Conservation (phyloP, 257 asterid species). For the Forsythia viridissima region DNA sequence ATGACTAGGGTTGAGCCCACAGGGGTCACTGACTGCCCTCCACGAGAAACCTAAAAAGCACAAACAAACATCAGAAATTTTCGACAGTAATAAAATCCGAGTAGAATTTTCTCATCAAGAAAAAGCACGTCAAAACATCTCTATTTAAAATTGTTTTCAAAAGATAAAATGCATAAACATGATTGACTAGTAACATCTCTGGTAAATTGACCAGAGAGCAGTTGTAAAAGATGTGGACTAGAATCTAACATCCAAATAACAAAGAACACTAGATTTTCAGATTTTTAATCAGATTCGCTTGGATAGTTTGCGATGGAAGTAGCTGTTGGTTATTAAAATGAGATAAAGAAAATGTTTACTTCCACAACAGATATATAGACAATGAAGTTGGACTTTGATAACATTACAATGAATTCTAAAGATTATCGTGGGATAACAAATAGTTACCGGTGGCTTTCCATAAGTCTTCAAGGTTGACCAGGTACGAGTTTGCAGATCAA, state of each 20-base stretch:
- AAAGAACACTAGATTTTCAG: background rate
- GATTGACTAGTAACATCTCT: background rate
- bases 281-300: background rate
- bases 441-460: slow-evolving; percentile 91
- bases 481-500: slow-evolving; percentile 76
- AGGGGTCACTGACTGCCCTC: slow-evolving; percentile 88
- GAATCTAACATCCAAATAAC: background rate
- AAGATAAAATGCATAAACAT: slow-evolving; percentile 7
- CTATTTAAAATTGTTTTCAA: slow-evolving; percentile 5
- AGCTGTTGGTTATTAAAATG: slow-evolving; percentile 13
- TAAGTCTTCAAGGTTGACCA: slow-evolving; percentile 96
- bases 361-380: background rate
- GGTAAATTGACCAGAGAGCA: background rate
- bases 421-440: slow-evolving; percentile 19
- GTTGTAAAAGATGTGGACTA: slow-evolving; percentile 2
- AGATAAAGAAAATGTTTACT: background rate
- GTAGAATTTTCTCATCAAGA: slow-evolving; percentile 1
- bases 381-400: background rate
- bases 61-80: slow-evolving; percentile 23
- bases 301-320: slow-evolving; percentile 10
- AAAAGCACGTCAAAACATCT: background rate
- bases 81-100: slow-evolving; percentile 15
- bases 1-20: slow-evolving; percentile 87
- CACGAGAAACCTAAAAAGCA: slow-evolving; percentile 76
- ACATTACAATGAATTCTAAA: slow-evolving; percentile 5